Evolutionary conservation across 495 filamentous ascomycete species (phyloP).

Genomic region (Thozetella sp.): DNA sequence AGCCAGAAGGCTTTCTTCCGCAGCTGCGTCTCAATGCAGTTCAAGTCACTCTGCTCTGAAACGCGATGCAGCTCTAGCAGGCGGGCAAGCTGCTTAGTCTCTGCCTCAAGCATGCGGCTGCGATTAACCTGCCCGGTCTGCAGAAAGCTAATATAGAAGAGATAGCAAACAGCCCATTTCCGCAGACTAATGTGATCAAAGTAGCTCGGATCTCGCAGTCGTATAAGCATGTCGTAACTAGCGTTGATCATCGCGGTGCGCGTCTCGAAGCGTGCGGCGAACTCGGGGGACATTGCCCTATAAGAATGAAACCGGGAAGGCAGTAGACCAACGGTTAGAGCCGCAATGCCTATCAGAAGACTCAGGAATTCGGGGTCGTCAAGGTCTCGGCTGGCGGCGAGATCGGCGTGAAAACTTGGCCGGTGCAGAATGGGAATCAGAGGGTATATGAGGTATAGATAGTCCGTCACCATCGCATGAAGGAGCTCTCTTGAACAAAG

Average conservation of each 20-base stretch:
- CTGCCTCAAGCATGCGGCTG: background rate
- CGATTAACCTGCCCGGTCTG: background rate
- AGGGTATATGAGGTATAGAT: background rate
- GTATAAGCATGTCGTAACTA: background rate
- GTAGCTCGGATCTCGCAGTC: background rate
- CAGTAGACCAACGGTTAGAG: background rate
- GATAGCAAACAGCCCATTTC: background rate
- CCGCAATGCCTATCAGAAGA: background rate
- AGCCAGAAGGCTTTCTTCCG: background rate
- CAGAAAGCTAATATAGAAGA: background rate
- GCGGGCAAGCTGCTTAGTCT: background rate
- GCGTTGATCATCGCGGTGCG: background rate
- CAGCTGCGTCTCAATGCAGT: background rate
- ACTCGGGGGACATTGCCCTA: background rate
- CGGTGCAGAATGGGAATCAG: background rate
- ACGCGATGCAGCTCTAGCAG: background rate
- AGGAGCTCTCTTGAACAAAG: background rate
- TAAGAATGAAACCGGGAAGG: background rate
- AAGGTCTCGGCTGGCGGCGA: background rate
- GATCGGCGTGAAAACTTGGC: background rate
- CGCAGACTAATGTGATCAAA: background rate
- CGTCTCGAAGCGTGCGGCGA: background rate
- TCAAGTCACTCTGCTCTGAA: background rate
- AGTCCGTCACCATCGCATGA: background rate
- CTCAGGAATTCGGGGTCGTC: background rate